A percentile compares a stretch with the other conserved stretches of the same genome.
Conservation (phyloP, 768 basidiomycete genomes). For the Boletus vermiculosoides region DNA sequence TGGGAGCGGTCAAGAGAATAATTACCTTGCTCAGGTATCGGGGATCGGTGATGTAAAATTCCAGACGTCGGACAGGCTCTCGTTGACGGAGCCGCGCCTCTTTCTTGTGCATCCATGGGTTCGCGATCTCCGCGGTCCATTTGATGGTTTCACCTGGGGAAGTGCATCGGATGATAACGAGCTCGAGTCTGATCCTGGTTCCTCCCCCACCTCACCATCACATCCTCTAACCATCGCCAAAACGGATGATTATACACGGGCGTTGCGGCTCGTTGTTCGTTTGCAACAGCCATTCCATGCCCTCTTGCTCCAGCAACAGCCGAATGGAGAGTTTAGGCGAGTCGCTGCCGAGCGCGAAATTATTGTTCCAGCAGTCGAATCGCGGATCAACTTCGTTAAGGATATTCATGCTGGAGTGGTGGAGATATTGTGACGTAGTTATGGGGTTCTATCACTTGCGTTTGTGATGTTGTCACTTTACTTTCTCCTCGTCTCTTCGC, state of each 20-base stretch:
- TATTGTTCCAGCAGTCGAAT: background rate
- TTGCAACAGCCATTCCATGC: conserved; percentile 9
- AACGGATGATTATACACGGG: background rate
- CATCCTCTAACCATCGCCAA: too few relatives aligned
- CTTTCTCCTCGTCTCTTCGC: too few relatives aligned
- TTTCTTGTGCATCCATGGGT: conserved; percentile 15
- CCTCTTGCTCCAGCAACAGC: conserved; percentile 6
- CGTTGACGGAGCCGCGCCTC: background rate
- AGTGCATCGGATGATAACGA: background rate
- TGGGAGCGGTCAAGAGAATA: background rate
- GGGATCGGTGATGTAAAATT: conserved; percentile 7
- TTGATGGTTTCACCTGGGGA: background rate
- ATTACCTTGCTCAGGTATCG: conserved; percentile 4
- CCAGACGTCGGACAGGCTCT: background rate
- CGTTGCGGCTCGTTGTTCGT: conserved; percentile 6
- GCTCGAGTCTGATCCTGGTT: background rate
- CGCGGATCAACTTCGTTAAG: background rate
- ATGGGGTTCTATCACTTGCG: background rate
- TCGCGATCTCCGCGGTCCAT: conserved; percentile 2
- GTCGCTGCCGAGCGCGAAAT: conserved; percentile 5
- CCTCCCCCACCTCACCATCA: background rate
- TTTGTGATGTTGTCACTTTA: background rate
- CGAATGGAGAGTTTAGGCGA: conserved; percentile 16
- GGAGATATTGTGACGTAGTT: background rate
- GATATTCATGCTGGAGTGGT: background rate